Base-by-base conservation (phyloP, 1,284 basidiomycete species). In the Sporisorium scitamineum region DNA sequence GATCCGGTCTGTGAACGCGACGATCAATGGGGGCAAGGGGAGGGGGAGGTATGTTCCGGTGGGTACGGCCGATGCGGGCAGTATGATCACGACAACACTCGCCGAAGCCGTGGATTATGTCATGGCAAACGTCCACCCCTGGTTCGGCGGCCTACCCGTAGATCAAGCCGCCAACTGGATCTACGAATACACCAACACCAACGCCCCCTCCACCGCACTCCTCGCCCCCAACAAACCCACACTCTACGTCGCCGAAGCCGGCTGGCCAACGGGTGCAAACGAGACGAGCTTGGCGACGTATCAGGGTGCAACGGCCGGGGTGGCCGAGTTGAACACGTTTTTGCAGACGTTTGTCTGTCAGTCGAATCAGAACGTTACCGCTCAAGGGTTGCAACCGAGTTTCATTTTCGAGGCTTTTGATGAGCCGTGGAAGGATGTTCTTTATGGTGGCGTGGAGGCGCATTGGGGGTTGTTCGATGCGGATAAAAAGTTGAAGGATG, bases 51-150 rank as follows among this genome's bases (percentile, higher is more conserved):
- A 79, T 8, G 87, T 95, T 54, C 90, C 90, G 0, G 89, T 98
- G 32, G 96, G 96, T 20, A 97, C 91, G 14, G 90, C 93, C 8
- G 95, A 99, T 80, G 96, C 95, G 10, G 95, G 95, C 27, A 64
- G 61, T n/a, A 80, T 76, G 73, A 50, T 96, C 88, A 94, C 92
- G 78, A 90, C 85, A 0, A 78, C 89, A 63, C 90, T 98, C 22
- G 88, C 93, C 1, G 80, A 85, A 22, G 89, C 89, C 1, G 88
- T 92, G 26, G 94, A 97, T 26, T 62, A 63, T 13, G 32, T 90
- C 88, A 87, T 91, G 87, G 89, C 90, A 18, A 95, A 95, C 76
- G 91, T 96, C 3, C 95, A 97, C 84, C 91, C 94, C 10, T 88
- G 82, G 84, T 89, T 89, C 76, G 89, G 92, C 16, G 90, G 91